Conservation (phyloP, 345 rosid genomes). For the Euphorbia peplus region DNA sequence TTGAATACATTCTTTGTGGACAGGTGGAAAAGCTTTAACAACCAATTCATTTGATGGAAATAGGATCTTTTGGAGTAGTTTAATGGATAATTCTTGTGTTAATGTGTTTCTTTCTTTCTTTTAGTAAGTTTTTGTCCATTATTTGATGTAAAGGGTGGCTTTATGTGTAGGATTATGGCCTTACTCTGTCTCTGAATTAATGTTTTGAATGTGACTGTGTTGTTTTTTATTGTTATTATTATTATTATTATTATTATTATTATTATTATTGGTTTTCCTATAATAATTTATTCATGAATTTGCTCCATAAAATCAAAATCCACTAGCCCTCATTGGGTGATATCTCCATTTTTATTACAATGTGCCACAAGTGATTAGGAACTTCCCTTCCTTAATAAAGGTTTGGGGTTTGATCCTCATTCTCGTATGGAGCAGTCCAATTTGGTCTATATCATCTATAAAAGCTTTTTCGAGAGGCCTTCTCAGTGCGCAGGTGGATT, state of each 20-base stretch:
- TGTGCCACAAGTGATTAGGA: too few relatives aligned
- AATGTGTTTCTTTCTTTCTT: not conserved
- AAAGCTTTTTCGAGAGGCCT: too few relatives aligned
- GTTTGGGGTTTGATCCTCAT: too few relatives aligned
- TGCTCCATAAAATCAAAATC: too few relatives aligned
- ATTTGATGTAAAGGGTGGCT: constrained; percentile 4
- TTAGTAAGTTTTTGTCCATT: not conserved
- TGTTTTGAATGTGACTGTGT: not conserved
- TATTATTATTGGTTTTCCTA: not conserved
- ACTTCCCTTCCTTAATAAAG: too few relatives aligned
- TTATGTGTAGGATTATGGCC: not conserved
- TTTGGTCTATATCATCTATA: too few relatives aligned
- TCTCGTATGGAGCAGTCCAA: too few relatives aligned
- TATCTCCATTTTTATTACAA: too few relatives aligned
- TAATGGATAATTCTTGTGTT: constrained; percentile 3
- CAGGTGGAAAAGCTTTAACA: not conserved
- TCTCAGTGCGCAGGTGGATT: too few relatives aligned
- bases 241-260: not conserved
- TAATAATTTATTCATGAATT: too few relatives aligned
- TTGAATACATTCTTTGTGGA: not conserved
- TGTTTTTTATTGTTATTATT: not conserved
- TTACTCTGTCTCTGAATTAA: not conserved
- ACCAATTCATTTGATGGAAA: constrained; percentile 8
- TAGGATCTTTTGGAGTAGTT: not conserved
- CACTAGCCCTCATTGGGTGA: too few relatives aligned